Percentiles rank a stretch among this genome's conserved stretches.
Conservation (phyloP, 1,139 yeast genomes). For the Yamadazyma siamensis region DNA sequence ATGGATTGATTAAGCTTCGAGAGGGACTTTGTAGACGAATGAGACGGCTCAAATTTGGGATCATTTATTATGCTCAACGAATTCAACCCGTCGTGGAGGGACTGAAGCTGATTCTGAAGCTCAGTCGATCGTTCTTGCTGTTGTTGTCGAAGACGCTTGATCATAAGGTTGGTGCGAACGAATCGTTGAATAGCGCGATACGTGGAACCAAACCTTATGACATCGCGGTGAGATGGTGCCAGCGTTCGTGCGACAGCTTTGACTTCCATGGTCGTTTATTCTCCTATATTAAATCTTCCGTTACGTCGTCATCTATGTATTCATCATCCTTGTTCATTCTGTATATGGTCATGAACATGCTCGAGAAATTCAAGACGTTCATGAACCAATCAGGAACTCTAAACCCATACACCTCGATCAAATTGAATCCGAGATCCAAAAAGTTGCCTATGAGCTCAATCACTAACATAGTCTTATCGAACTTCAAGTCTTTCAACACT, state of each 20-base stretch:
- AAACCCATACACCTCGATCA: constrained; percentile 37
- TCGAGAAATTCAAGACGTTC: constrained; percentile 40
- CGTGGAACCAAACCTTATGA: no score
- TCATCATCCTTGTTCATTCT: constrained; percentile 53
- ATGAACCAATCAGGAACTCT: constrained; percentile 44
- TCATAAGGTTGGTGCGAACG: no score
- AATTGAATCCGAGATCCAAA: constrained; percentile 40
- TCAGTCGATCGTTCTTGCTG: constrained; percentile 3
- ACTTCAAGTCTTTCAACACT: constrained; percentile 40
- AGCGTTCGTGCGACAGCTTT: no score
- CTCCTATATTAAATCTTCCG: constrained; percentile 37
- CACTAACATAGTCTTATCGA: constrained; percentile 43
- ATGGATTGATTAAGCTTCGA: constrained; percentile 20
- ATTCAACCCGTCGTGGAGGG: constrained; percentile 10
- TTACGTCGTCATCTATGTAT: constrained; percentile 44
- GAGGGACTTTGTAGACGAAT: constrained; percentile 9
- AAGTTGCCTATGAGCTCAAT: constrained; percentile 44
- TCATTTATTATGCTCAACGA: constrained; percentile 18
- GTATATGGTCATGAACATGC: constrained; percentile 49
- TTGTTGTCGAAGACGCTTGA: constrained; percentile 5
- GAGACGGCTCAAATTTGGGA: constrained; percentile 8
- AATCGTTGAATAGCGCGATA: no score
- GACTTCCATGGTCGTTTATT: no score
- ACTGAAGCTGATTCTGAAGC: constrained; percentile 3
- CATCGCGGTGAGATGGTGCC: no score